These are phyloP conservation scores for Rhizopus arrhizus DNA, from an alignment of 371 early-diverging fungal genomes.

Conservation along the genomic window DNA sequence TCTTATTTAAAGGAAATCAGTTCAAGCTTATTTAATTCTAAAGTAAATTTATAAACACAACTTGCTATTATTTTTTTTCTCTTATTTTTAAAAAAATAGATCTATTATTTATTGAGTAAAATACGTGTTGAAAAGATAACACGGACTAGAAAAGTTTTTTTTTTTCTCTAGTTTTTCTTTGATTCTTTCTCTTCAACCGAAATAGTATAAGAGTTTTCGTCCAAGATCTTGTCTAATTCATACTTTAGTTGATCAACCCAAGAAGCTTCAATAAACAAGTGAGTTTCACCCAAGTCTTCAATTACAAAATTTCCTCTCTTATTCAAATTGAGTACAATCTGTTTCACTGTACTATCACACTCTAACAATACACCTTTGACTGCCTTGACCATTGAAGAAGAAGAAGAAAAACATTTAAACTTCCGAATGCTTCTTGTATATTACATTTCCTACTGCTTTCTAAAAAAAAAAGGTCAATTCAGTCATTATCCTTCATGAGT, in stretches of 20 bases:
- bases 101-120: no score
- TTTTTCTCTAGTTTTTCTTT: conserved; percentile 22
- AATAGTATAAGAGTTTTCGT: conserved; percentile 75
- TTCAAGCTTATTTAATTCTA: no score
- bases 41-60: no score
- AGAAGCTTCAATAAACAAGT: conserved; percentile 77
- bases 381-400: conserved; percentile 49
- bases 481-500: no score
- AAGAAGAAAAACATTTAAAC: conserved; percentile 2
- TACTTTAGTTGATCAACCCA: conserved; percentile 65
- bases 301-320: conserved; percentile 77
- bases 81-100: no score
- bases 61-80: no score
- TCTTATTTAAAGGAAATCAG: no score
- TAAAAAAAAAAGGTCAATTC: no score
- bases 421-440: no score
- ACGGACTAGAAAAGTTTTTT: no score
- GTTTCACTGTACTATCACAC: conserved; percentile 82
- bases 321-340: conserved; percentile 78
- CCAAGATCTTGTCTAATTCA: conserved; percentile 75
- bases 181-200: conserved; percentile 43
- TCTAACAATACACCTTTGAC: conserved; percentile 53
- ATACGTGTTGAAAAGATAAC: no score
- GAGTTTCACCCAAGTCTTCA: conserved; percentile 86
- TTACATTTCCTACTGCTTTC: no score